Evolutionary conservation across 352 stramenopile species (phyloP).

Genomic region (Peronosclerospora sorghi): DNA sequence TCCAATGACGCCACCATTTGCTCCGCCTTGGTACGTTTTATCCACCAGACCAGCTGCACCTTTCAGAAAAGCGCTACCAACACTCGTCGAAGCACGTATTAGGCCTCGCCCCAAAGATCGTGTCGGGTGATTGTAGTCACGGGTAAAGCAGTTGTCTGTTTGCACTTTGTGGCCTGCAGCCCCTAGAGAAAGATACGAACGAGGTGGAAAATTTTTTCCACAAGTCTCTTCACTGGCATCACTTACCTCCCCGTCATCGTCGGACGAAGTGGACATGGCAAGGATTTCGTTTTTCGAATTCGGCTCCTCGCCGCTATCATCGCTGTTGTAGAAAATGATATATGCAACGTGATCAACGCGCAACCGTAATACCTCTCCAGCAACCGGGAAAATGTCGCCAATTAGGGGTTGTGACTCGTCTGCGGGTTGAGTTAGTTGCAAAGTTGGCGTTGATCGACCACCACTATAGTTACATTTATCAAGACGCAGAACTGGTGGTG

Average conservation of each 20-base stretch:
- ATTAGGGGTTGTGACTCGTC: constrained; percentile 59
- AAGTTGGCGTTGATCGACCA: constrained; percentile 49
- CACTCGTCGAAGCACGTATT: constrained; percentile 77
- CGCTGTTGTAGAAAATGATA: constrained; percentile 84
- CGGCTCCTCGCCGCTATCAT: constrained; percentile 36
- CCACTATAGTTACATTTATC: constrained; percentile 25
- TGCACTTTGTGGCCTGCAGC: constrained; percentile 80
- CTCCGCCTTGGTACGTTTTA: constrained; percentile 79
- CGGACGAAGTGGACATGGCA: constrained; percentile 36
- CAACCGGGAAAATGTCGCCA: constrained; percentile 56
- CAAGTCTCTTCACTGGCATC: constrained; percentile 31
- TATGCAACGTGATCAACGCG: constrained; percentile 71
- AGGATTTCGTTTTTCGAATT: constrained; percentile 28
- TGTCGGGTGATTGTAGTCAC: constrained; percentile 69
- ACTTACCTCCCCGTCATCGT: constrained; percentile 25
- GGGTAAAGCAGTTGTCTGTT: constrained; percentile 78
- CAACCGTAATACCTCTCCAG: constrained; percentile 58
- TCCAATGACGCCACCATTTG: constrained; percentile 74
- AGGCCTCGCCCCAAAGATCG: constrained; percentile 68
- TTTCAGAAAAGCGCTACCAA: constrained; percentile 77
- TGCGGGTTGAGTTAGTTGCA: constrained; percentile 33
- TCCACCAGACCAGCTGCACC: constrained; percentile 70
- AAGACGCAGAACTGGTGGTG: constrained; percentile 22
- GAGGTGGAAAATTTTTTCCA: constrained; percentile 25
- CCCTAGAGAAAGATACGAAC: constrained; percentile 69